A percentile compares a stretch with the other conserved stretches of the same genome.
phyloP scores from a whole-genome alignment of 2,329 filamentous ascomycete genomes.

The Fusarium graminum region DNA sequence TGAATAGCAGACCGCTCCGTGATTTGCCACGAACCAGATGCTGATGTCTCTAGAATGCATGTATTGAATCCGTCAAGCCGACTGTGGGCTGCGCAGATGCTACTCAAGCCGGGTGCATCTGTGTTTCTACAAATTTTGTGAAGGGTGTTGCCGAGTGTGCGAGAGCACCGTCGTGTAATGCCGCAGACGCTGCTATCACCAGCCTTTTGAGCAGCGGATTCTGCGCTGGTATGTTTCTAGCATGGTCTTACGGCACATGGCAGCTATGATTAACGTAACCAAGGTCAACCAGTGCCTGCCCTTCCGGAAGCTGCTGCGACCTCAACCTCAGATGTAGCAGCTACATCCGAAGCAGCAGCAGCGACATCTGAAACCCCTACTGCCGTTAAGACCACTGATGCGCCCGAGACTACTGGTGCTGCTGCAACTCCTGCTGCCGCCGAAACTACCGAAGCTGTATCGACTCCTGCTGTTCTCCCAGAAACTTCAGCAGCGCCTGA shows the following conservation, averaged over 20 bases:
- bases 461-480: neutral
- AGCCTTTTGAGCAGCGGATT: constrained; percentile 38
- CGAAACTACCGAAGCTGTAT: constrained; percentile 15
- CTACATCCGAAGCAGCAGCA: constrained; percentile 21
- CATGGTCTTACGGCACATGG: neutral
- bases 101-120: constrained; percentile 57
- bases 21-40: constrained; percentile 1
- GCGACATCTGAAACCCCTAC: constrained; percentile 22
- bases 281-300: constrained; percentile 30
- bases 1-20: constrained; percentile 7
- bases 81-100: constrained; percentile 47
- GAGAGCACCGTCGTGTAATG: constrained; percentile 44
- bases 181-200: constrained; percentile 40
- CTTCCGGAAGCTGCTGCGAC: constrained; percentile 24
- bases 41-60: constrained; percentile 38
- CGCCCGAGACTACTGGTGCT: constrained; percentile 9
- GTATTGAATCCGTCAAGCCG: constrained; percentile 28
- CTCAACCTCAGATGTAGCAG: constrained; percentile 17
- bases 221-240: constrained; percentile 43
- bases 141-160: constrained; percentile 59
- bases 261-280: constrained; percentile 17
- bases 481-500: constrained; percentile 5
- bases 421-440: constrained; percentile 17
- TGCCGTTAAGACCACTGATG: constrained; percentile 18
- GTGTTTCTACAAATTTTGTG: constrained; percentile 52